These are phyloP conservation scores for Paragyromitra xinjiangensis DNA, from an alignment of 495 filamentous ascomycete species.

Conservation along the genomic window DNA sequence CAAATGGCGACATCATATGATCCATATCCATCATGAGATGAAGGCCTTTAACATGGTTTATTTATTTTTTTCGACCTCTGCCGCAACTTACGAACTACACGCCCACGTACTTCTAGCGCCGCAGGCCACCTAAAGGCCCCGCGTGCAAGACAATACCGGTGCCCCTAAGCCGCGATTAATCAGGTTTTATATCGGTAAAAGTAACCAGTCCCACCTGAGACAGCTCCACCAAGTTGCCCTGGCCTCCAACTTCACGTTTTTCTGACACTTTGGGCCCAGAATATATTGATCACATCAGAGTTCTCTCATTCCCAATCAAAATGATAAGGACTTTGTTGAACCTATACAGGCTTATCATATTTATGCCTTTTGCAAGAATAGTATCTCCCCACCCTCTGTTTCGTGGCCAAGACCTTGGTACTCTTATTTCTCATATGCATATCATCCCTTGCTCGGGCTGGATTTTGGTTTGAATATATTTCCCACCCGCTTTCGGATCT, in stretches of 20 bases:
- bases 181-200: background rate
- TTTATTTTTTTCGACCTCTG: background rate
- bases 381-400: too few relatives aligned
- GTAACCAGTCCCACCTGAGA: background rate
- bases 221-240: background rate
- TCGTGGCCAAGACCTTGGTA: too few relatives aligned
- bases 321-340: background rate
- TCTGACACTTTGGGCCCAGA: too few relatives aligned
- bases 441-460: too few relatives aligned
- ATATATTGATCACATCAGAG: background rate
- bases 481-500: background rate
- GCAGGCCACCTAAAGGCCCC: background rate
- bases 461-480: too few relatives aligned
- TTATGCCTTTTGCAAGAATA: too few relatives aligned
- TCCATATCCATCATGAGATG: background rate
- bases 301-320: background rate
- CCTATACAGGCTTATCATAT: background rate
- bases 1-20: constrained; percentile 18
- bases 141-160: background rate
- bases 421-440: too few relatives aligned
- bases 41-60: background rate
- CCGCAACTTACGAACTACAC: background rate
- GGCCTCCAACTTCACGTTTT: too few relatives aligned
- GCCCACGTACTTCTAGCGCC: background rate
- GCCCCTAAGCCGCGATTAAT: background rate